Percentiles rank a stretch among this genome's conserved stretches.
Evolutionary conservation across 2,329 filamentous ascomycete genomes (phyloP).

Genomic region (Talaromyces marneffei): DNA sequence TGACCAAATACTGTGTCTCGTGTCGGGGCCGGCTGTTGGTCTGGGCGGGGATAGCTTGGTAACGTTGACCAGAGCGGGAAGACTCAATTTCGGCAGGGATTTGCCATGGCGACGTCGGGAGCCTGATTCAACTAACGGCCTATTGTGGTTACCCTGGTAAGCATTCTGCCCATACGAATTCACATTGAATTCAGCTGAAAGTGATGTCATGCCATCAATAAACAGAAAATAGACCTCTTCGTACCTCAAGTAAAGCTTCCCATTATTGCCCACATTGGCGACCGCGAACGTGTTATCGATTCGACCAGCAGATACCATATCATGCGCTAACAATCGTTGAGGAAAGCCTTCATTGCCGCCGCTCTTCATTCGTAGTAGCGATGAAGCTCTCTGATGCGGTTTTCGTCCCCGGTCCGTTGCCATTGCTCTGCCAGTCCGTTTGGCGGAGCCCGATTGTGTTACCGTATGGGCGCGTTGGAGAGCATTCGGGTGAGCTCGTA

Average conservation of each 20-base stretch:
- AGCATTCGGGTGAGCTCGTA: conserved; percentile 20
- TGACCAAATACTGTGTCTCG: conserved; percentile 34
- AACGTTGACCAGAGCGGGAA: conserved; percentile 54
- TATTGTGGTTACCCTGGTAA: conserved; percentile 14
- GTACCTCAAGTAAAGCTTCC: conserved; percentile 75
- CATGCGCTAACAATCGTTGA: conserved; percentile 42
- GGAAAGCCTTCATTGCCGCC: conserved; percentile 49
- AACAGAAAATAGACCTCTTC: conserved; percentile 5
- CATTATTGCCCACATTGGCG: conserved; percentile 76
- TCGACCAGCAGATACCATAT: conserved; percentile 56
- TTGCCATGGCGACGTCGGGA: conserved; percentile 8
- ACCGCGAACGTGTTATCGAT: conserved; percentile 71
- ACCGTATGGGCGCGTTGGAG: conserved; percentile 37
- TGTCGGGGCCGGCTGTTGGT: conserved; percentile 26
- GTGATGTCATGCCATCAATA: not conserved
- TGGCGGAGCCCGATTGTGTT: conserved; percentile 28
- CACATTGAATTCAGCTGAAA: not conserved
- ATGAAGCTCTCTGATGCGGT: conserved; percentile 26
- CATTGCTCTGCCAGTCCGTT: conserved; percentile 23
- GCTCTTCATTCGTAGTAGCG: conserved; percentile 43
- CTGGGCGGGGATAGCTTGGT: conserved; percentile 44
- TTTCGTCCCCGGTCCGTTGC: conserved; percentile 27
- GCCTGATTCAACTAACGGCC: conserved; percentile 31
- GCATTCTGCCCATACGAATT: not conserved
- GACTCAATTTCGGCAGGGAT: conserved; percentile 12